Base-by-base conservation (phyloP, 139 green algal genomes). In the Chara braunii region DNA sequence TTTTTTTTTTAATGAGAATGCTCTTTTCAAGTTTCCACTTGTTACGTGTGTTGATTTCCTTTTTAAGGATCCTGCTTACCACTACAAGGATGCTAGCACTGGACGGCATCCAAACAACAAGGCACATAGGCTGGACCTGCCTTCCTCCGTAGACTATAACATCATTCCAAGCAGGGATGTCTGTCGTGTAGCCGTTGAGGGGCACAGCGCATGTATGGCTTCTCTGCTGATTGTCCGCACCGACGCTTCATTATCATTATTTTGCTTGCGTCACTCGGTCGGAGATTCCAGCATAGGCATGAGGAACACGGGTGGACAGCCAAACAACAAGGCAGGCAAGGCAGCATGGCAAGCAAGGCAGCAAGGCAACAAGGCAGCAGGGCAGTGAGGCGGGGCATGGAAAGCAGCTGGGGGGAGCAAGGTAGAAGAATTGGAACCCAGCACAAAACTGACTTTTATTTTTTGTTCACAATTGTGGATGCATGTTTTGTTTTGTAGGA, bases 401-500 rank as follows among this genome's bases (percentile, higher is more conserved):
- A 18, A 26, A 26, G 18, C 40, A 26, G 18, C 18, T 48, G 40
- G 18, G 18, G 40, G 40, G 40, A 48, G 18, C 40, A 48, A 48
- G 18, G 18, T 48, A 26, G 40, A 48, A n/a, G n/a, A n/a, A n/a
- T n/a, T n/a, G n/a, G n/a, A n/a, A n/a, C n/a, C n/a, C n/a, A n/a
- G n/a, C n/a, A n/a, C n/a, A n/a, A 18, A 48, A 54, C 3, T 37
- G 3, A 24, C 54, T 64, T 64, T 4, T n/a, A 4, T 6, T 22
- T 11, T 12, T 4, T 64, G 24, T 37, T 63, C 23, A 36, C 51
- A 5, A 2, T 60, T 54, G 22, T n/a, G 37, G 24, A 48, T 54
- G 12, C 28, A 48, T 36, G n/a, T 3, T 36, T 24, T 37, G 9
- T 60, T 44, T 9, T 51, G 22, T 18, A 69, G 60, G 60, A 69